Evolutionary conservation across 495 filamentous ascomycete species (phyloP), one percentile per base, ranked within the genome.

Genomic region (Aspergillus carlsbadensis): DNA sequence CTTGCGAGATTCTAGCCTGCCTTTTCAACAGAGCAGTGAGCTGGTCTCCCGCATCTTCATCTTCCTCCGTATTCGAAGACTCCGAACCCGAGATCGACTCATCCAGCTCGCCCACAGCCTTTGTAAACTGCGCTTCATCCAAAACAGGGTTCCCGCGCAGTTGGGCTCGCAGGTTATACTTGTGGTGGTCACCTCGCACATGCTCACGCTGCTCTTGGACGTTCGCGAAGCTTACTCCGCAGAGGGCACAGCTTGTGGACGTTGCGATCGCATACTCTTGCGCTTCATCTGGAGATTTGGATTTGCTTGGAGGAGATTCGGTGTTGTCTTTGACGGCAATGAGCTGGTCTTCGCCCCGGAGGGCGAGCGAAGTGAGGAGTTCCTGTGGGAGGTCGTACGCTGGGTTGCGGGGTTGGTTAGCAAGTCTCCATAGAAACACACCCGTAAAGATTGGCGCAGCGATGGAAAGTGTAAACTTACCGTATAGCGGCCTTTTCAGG

Each of bases 91-190:
- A 98, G 55, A 98, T 86, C 56, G 93, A 96, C 68, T 96, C 91
- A 55, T 96, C 85, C 17, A 96, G 77, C 34, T 91, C 84, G 15
- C 85, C 90, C 10, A 97, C 75, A 11, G 97, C 81, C 65, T 86
- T 88, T 62, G 90, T 87, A 53, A 98, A 98, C 41, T 96, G 88
- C 10, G 62, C 61, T 54, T 98, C 94, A 10, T 82, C 80, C 1
- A 96, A 85, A 0, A 85, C 74, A 10, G 75, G 77, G 42, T 76
- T 79, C 0, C 89, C 90, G 50, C 86, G 80, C 33, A 96, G 70
- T 73, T 89, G 93, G 65, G 89, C 90, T 69, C 96, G 97, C 45
- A 97, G 68, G 67, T 98, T 98, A 70, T 96, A 98, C 52, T 87
- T 81, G 70, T 98, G 94, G 43, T 93, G 79, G 68, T 98, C 94